Percentiles rank a stretch among this genome's conserved stretches.
These are phyloP conservation scores for Calonectria montana DNA, from an alignment of 2,329 filamentous ascomycete species.

Conservation along the genomic window DNA sequence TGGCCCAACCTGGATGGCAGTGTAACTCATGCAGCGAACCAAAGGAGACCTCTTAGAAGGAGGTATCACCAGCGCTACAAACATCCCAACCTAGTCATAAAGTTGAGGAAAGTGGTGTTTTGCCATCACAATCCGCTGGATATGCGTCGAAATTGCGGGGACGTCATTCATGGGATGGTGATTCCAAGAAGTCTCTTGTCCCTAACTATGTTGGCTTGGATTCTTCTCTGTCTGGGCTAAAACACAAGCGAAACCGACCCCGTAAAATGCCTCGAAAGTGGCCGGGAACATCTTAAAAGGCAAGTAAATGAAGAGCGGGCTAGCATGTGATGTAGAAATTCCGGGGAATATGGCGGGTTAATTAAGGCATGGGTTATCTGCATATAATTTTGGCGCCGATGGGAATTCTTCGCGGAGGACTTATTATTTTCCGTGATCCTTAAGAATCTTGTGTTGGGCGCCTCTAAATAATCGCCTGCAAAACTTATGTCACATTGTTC, in stretches of 20 bases:
- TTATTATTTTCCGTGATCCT: constrained; percentile 1
- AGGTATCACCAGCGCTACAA: constrained; percentile 30
- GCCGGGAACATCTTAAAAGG: background rate
- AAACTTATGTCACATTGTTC: constrained; percentile 18
- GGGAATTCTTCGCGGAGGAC: constrained; percentile 16
- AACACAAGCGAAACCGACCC: background rate
- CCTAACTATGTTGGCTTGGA: background rate
- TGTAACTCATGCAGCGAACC: constrained; percentile 55
- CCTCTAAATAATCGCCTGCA: constrained; percentile 7
- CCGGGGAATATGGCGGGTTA: constrained; percentile 15
- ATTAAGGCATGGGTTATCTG: constrained; percentile 12
- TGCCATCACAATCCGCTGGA: background rate
- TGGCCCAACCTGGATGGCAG: constrained; percentile 53
- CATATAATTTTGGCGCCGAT: constrained; percentile 18
- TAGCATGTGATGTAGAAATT: background rate
- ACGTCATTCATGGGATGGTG: background rate
- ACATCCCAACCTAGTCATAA: constrained; percentile 1
- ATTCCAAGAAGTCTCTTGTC: background rate
- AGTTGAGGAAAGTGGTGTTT: background rate
- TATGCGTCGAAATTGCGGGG: constrained; percentile 6
- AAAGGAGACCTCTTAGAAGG: constrained; percentile 41
- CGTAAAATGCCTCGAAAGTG: background rate
- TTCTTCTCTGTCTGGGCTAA: background rate
- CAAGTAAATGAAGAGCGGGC: constrained; percentile 4
- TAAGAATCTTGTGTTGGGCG: constrained; percentile 7